Conservation (phyloP, 495 filamentous ascomycete genomes). For the Lasiosphaeria hispida region DNA sequence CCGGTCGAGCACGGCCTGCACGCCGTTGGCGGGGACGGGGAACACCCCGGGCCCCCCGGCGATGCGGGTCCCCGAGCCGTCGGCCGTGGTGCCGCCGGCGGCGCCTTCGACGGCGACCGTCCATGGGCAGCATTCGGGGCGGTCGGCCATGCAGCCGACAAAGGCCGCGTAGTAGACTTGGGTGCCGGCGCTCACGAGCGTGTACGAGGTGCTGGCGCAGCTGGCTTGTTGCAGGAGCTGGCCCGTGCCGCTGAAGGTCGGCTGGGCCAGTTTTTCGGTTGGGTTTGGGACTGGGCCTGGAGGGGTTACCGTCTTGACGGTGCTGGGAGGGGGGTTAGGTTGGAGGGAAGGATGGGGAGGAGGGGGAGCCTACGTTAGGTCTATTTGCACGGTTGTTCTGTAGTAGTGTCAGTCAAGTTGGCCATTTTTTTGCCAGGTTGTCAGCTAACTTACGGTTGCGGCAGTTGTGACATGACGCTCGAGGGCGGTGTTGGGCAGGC, state of each 20-base stretch:
- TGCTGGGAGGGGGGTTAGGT: conserved; percentile 1
- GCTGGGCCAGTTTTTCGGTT: background rate
- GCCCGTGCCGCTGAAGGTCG: conserved; percentile 13
- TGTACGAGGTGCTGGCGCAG: conserved; percentile 22
- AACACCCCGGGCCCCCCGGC: conserved; percentile 20
- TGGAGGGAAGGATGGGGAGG: background rate
- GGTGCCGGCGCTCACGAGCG: conserved; percentile 19
- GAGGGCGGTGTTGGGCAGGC: conserved; percentile 20
- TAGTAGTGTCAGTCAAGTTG: background rate
- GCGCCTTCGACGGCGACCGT: conserved; percentile 11
- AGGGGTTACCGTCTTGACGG: conserved; percentile 10
- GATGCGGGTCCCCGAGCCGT: conserved; percentile 1
- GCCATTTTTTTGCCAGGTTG: too few species aligned
- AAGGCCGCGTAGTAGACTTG: conserved; percentile 24
- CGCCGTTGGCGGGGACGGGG: conserved; percentile 15
- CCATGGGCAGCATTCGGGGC: conserved; percentile 29
- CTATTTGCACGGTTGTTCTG: conserved; percentile 17
- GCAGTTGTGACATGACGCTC: conserved; percentile 18
- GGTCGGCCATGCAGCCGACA: conserved; percentile 22
- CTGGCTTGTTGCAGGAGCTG: conserved; percentile 14
- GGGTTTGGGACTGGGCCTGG: conserved; percentile 6
- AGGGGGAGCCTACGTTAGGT: conserved; percentile 6
- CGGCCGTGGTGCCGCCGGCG: background rate
- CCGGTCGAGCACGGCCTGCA: background rate
- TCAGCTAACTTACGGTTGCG: conserved; percentile 16